These are phyloP conservation scores for Euptelea pleiosperma DNA, from an alignment of 164 flowering plant genomes.

Conservation along the genomic window DNA sequence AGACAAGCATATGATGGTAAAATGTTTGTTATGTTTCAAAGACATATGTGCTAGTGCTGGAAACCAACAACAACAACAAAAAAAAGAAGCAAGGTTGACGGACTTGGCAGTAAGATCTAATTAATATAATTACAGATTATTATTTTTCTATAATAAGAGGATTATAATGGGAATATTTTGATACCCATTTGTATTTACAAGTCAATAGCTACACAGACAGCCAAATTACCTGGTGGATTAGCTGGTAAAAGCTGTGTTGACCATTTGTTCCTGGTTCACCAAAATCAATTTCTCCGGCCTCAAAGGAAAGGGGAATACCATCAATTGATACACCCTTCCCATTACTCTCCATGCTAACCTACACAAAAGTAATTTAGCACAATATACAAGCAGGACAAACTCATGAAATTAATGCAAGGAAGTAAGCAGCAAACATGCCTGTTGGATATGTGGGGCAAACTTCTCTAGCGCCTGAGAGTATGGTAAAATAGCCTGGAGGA, in stretches of 20 bases:
- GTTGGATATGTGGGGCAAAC: conserved; percentile 96
- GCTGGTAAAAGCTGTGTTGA: conserved; percentile 98
- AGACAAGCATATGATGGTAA: neutral
- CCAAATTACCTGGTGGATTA: conserved; percentile 80
- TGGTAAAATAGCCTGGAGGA: conserved; percentile 85
- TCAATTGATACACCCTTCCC: conserved; percentile 98
- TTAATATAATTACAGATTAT: neutral
- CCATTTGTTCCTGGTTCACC: conserved; percentile 99
- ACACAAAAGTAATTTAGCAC: conserved; percentile 1
- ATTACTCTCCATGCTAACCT: conserved; percentile 99
- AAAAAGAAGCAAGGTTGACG: no score
- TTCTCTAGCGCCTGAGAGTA: conserved; percentile 93
- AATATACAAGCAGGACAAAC: neutral
- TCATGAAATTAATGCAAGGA: conserved; percentile 1
- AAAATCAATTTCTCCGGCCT: conserved; percentile 97
- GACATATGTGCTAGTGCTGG: neutral
- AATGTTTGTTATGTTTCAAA: no score
- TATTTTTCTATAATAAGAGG: neutral
- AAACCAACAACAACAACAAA: neutral
- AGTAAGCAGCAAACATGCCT: conserved; percentile 46
- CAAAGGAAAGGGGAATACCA: conserved; percentile 87
- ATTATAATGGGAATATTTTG: neutral
- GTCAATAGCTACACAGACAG: neutral
- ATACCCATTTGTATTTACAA: neutral
- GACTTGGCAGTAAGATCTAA: no score